Evolutionary conservation across 108 stramenopile genomes (phyloP), one percentile per base, ranked within the genome.

Genomic region (Chaetoceros tenuissimus): DNA sequence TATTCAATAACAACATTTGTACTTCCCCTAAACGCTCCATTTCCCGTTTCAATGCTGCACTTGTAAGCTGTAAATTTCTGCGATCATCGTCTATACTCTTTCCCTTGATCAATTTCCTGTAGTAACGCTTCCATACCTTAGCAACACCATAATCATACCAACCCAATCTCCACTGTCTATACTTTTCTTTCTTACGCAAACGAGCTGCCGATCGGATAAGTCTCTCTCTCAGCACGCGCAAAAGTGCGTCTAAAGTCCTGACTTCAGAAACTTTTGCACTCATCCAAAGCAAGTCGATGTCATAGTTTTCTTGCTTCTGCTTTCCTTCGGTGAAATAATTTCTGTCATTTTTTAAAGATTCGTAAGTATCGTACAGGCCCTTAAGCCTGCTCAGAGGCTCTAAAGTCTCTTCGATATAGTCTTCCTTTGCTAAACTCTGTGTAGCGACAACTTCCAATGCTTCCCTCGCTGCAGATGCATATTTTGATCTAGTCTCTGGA

Each of bases 141-240:
- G 48, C 58, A n/a, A 21, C 13, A 13, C 47, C 46, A 22, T 49
- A 20, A 7, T 28, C 48, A 1, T 49, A 21, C 48, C 47, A 59
- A 21, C 13, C 10, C 31, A 85, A 74, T 19, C 69, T 68, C 53
- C 69, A 72, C 27, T 71, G 66, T 84, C 88, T 85, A 52, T 84
- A 73, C 40, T 73, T 52, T 34, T 64, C 69, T 3, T 78, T 65
- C n/a, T 80, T 65, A 17, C 62, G 53, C 46, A 89, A 31, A 16
- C 88, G 75, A 53, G 66, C 67, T 0, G 78, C 66, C 1, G 80
- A 73, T 2, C 63, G 62, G 8, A 89, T 51, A 22, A 85, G 72
- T 1, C 88, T 80, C 59, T 89, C 82, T 18, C 88, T 80, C 24
- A 71, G 57, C 3, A 72, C 70, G 0, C 88, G 80, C 7, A 89